These are phyloP conservation scores for Aegilops longissima DNA, from an alignment of 176 grass and related monocot species.

Conservation along the genomic window DNA sequence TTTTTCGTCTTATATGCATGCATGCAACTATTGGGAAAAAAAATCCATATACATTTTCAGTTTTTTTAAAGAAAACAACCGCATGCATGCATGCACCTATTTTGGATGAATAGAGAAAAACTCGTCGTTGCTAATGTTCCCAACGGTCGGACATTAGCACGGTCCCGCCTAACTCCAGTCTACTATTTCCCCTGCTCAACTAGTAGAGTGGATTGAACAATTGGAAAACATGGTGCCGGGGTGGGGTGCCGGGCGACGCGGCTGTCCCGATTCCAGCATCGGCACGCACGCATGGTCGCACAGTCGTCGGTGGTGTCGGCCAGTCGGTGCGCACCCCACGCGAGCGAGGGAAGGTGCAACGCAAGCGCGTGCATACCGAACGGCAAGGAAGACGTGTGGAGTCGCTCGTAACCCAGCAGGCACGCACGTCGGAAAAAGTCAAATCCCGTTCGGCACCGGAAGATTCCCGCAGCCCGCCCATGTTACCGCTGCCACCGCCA, in stretches of 20 bases:
- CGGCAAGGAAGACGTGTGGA: background rate
- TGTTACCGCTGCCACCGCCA: background rate
- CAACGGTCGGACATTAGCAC: too few species aligned
- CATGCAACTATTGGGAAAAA: too few species aligned
- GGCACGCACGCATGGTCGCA: too few species aligned
- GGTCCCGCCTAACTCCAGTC: too few species aligned
- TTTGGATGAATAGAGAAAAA: too few species aligned
- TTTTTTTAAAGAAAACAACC: too few species aligned
- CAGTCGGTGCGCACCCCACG: slow-evolving; percentile 5
- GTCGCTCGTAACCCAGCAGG: background rate
- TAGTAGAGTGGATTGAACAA: background rate
- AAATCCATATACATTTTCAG: too few species aligned
- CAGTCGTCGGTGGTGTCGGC: background rate
- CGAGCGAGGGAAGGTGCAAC: background rate
- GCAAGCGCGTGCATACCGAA: background rate
- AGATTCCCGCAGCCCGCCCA: background rate
- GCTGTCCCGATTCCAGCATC: background rate
- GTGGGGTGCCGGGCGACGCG: background rate
- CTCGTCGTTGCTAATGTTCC: too few species aligned
- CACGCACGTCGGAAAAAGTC: slow-evolving; percentile 14
- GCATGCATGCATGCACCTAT: too few species aligned
- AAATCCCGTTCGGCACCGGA: background rate
- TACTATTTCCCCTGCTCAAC: too few species aligned
- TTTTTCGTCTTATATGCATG: too few species aligned
- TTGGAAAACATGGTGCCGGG: background rate